These are phyloP conservation scores for Eimeria praecox DNA, from an alignment of 169 alveolate species.

Conservation along the genomic window DNA sequence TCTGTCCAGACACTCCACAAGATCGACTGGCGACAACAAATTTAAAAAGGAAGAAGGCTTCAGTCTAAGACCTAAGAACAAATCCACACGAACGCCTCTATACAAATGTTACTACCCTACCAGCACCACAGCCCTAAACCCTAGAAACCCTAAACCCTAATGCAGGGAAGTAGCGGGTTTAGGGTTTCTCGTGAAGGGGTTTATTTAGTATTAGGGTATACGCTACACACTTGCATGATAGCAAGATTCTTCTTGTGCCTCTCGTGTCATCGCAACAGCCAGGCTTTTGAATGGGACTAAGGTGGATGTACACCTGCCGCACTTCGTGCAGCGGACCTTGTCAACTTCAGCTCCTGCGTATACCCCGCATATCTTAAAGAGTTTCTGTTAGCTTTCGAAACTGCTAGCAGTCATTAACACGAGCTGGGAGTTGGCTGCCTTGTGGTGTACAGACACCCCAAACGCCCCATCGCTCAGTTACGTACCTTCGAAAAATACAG, in stretches of 20 bases:
- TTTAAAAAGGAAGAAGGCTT: slow-evolving; percentile 71
- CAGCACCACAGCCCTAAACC: neutral
- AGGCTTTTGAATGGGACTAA: slow-evolving; percentile 79
- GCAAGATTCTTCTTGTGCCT: slow-evolving; percentile 80
- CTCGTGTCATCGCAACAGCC: slow-evolving; percentile 81
- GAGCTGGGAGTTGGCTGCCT: neutral
- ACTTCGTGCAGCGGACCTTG: slow-evolving; percentile 70
- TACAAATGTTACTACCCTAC: neutral
- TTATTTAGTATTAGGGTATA: neutral
- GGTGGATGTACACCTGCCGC: slow-evolving; percentile 80
- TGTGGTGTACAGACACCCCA: neutral
- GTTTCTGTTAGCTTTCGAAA: neutral
- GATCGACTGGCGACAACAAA: slow-evolving; percentile 45
- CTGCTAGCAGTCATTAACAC: too few species aligned
- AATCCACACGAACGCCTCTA: neutral
- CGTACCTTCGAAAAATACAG: slow-evolving; percentile 76
- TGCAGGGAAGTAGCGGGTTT: neutral
- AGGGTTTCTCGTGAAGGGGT: neutral
- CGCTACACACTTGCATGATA: slow-evolving; percentile 53
- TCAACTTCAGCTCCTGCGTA: slow-evolving; percentile 77
- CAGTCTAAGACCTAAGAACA: slow-evolving; percentile 48
- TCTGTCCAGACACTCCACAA: slow-evolving; percentile 77
- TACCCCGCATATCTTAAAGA: neutral
- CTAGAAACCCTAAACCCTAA: neutral
- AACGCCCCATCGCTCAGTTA: neutral